Evolutionary conservation across 768 basidiomycete genomes (phyloP).

Genomic region (Panus rudis): DNA sequence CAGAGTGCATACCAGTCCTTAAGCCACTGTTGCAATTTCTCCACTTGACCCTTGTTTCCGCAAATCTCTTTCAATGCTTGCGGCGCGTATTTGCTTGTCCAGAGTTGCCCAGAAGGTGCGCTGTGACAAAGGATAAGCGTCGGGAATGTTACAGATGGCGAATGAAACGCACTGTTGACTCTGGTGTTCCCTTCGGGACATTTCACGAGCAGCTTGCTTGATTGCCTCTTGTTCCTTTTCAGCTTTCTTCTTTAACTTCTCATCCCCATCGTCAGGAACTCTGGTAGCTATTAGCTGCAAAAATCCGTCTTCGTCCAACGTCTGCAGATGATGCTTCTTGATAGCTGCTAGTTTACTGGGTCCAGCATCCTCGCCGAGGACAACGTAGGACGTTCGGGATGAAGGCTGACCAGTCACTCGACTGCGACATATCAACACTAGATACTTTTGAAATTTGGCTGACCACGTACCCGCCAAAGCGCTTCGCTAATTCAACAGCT

Average conservation of each 20-base stretch:
- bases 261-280: slow-evolving; percentile 42
- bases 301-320: slow-evolving; percentile 84
- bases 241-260: slow-evolving; percentile 75
- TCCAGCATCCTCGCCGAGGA: slow-evolving; percentile 85
- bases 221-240: slow-evolving; percentile 78
- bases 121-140: neutral
- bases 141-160: neutral
- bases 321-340: slow-evolving; percentile 68
- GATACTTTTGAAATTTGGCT: neutral
- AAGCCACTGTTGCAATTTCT: slow-evolving; percentile 85
- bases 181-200: slow-evolving; percentile 67
- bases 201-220: slow-evolving; percentile 61
- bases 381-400: slow-evolving; percentile 81
- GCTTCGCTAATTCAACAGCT: slow-evolving; percentile 81
- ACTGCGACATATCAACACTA: slow-evolving; percentile 32
- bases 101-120: slow-evolving; percentile 52
- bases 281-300: slow-evolving; percentile 74
- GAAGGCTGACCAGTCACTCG: slow-evolving; percentile 86
- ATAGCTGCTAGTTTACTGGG: slow-evolving; percentile 84
- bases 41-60: slow-evolving; percentile 89
- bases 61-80: slow-evolving; percentile 83
- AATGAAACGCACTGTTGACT: slow-evolving; percentile 27
- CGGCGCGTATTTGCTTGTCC: slow-evolving; percentile 96
- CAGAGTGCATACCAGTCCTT: slow-evolving; percentile 62
- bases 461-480: slow-evolving; percentile 74